Base-by-base conservation (phyloP, 129 eudicot genomes). In the Escallonia rubra region DNA sequence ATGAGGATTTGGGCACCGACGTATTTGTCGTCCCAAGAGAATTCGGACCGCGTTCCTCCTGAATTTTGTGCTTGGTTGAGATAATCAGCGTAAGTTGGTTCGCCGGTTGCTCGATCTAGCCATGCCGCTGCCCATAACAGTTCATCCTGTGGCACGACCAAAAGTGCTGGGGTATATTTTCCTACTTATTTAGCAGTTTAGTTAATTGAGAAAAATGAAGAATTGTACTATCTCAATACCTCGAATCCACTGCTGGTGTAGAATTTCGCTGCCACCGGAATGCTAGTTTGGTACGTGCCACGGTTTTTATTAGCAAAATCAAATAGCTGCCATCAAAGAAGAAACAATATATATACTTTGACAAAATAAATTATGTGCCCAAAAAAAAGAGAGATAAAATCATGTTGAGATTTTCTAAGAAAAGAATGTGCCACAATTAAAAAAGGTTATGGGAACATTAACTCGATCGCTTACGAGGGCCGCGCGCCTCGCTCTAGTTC, bases 1-100 rank as follows among this genome's bases (percentile, higher is more conserved):
- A 23, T 0, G 34, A 89, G 74, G 75, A 86, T 72, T 56, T 90
- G 96, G 57, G 82, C 80, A 42, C 95, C 96, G 13, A 83, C 95
- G 41, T 81, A 86, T 72, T 90, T 90, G 47, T 81, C 93, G 40
- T 90, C 94, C 96, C 96, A 86, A 63, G 88, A 70, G 76, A 90
- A 90, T 65, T 90, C 95, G 1, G 66, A 81, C 43, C 85, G 78
- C 51, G 81, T 80, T 59, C 90, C 95, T 59, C 95, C 96, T 8
- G 79, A 76, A 16, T 80, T 64, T 12, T 46, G 47, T 2, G 81
- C 88, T 42, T 90, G 81, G 3, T 80, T 12, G 7, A 75, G 81
- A 75, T 90, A 90, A 13, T 81, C 67, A 61, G 84, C 62, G 77
- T 83, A 90, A 41, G 66, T 14, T 34, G 44, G 14, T 6, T 75